Evolutionary conservation across 1,284 basidiomycete species (phyloP).

Genomic region (Tilletia caries): DNA sequence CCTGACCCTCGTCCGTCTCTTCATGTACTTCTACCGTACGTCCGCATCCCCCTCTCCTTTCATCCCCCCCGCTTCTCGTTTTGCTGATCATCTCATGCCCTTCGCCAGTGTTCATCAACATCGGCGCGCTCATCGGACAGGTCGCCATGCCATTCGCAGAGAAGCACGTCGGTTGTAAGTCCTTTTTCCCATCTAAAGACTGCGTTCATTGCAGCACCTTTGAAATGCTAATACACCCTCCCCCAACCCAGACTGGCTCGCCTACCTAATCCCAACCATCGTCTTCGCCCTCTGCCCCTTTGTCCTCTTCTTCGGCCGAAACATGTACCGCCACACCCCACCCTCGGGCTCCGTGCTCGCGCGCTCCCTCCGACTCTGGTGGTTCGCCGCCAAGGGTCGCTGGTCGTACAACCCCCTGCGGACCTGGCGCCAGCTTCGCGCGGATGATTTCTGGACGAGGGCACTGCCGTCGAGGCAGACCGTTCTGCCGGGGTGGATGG

Average conservation of each 20-base stretch:
- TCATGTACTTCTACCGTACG: constrained; percentile 47
- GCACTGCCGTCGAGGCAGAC: constrained; percentile 60
- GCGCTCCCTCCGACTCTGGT: constrained; percentile 54
- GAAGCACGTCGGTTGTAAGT: constrained; percentile 54
- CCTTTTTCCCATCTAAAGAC: constrained; percentile 45
- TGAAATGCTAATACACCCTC: too few relatives aligned
- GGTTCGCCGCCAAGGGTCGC: constrained; percentile 46
- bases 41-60: neutral
- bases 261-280: constrained; percentile 57
- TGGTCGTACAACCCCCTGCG: constrained; percentile 53
- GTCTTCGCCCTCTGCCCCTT: constrained; percentile 61
- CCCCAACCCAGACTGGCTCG: constrained; percentile 32
- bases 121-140: constrained; percentile 52
- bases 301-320: constrained; percentile 67
- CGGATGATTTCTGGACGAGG: constrained; percentile 72
- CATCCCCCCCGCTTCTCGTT: neutral
- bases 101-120: constrained; percentile 61
- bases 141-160: constrained; percentile 55
- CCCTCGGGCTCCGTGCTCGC: constrained; percentile 77
- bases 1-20: constrained; percentile 60
- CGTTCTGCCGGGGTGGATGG: constrained; percentile 55
- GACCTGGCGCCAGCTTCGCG: constrained; percentile 53
- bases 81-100: neutral
- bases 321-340: constrained; percentile 66
- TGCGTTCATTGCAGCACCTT: constrained; percentile 15